phyloP scores from a whole-genome alignment of 106 monocot genomes.

The Triglochin maritima region DNA sequence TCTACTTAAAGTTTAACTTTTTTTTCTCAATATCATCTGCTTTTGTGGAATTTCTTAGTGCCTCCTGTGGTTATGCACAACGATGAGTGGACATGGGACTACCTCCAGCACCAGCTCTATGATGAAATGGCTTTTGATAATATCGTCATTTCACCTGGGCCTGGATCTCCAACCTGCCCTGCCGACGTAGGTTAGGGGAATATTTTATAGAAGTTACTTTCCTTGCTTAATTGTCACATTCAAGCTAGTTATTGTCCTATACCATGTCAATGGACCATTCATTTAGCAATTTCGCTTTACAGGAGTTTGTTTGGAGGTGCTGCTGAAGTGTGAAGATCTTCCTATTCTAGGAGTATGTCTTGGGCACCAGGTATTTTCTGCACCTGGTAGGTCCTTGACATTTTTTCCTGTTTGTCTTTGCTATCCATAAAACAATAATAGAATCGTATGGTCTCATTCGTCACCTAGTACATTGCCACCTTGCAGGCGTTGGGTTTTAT shows the following conservation, averaged over 20 bases:
- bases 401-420: neutral
- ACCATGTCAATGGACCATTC: neutral
- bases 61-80: constrained; percentile 84
- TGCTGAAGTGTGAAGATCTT: constrained; percentile 63
- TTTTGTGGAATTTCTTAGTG: constrained; percentile 23
- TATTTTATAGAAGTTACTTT: neutral
- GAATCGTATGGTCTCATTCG: too few relatives aligned
- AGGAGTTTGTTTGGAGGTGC: constrained; percentile 76
- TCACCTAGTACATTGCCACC: neutral
- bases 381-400: neutral
- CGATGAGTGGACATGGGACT: constrained; percentile 95
- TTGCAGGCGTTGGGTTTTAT: constrained; percentile 77
- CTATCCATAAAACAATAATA: neutral
- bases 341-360: constrained; percentile 97
- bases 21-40: constrained; percentile 1
- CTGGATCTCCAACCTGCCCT: constrained; percentile 74
- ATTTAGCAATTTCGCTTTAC: neutral
- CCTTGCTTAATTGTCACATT: neutral
- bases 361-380: constrained; percentile 67
- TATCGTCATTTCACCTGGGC: constrained; percentile 95
- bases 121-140: constrained; percentile 76
- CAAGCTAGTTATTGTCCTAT: neutral
- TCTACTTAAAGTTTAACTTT: neutral
- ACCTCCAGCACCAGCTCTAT: constrained; percentile 30
- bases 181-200: constrained; percentile 53